A percentile compares a stretch with the other conserved stretches of the same genome.
phyloP scores from a whole-genome alignment of 768 basidiomycete genomes.

The Podaxis pistillaris region DNA sequence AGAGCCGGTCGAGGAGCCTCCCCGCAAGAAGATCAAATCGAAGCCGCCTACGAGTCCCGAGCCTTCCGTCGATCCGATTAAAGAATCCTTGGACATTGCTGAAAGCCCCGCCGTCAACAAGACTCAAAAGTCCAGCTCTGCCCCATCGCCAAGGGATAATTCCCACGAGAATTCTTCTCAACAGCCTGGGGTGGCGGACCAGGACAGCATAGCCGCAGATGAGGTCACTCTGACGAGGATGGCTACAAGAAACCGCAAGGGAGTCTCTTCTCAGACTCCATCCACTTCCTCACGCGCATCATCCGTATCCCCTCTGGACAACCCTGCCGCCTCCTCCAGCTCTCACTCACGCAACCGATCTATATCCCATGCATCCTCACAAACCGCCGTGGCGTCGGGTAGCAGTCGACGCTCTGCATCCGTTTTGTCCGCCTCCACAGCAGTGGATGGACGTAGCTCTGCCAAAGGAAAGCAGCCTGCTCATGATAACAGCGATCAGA shows the following conservation, averaged over 20 bases:
- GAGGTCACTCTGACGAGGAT: slow-evolving; percentile 9
- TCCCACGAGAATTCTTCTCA: slow-evolving; percentile 14
- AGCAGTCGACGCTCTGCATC: slow-evolving; percentile 34
- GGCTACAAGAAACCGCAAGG: slow-evolving; percentile 10
- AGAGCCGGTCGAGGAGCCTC: slow-evolving; percentile 27
- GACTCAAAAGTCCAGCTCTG: slow-evolving; percentile 12
- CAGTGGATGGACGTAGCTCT: slow-evolving; percentile 25
- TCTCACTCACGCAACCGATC: slow-evolving; percentile 37
- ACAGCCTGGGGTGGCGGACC: slow-evolving; percentile 2
- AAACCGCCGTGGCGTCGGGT: slow-evolving; percentile 29
- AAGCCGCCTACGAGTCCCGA: background rate
- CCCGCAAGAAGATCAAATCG: slow-evolving; percentile 26
- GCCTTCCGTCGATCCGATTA: background rate
- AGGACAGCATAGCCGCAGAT: background rate
- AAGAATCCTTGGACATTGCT: slow-evolving; percentile 1
- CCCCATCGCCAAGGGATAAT: slow-evolving; percentile 7
- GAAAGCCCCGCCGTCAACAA: slow-evolving; percentile 3
- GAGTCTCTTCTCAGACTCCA: slow-evolving; percentile 10
- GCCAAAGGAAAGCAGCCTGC: slow-evolving; percentile 17
- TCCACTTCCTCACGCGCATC: slow-evolving; percentile 15
- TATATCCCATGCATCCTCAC: slow-evolving; percentile 36
- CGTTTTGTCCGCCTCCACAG: slow-evolving; percentile 37
- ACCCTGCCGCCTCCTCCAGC: slow-evolving; percentile 13
- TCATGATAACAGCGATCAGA: slow-evolving; percentile 20
- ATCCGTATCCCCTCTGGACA: slow-evolving; percentile 12